Base-by-base conservation (phyloP, 2,329 filamentous ascomycete genomes). In the Alternaria conjuncta region DNA sequence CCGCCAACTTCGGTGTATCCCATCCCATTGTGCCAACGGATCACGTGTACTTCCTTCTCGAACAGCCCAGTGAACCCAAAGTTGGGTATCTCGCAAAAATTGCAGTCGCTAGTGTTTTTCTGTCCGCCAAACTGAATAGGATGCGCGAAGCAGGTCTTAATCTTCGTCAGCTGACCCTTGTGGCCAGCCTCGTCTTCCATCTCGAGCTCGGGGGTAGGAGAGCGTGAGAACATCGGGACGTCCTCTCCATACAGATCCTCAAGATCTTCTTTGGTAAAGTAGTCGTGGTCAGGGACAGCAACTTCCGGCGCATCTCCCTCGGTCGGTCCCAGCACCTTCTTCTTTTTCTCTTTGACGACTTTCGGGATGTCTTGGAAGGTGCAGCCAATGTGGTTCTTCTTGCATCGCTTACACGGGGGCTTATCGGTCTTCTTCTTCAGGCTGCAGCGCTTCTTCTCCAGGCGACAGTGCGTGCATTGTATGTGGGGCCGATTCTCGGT, bases 31-130 rank as follows among this genome's bases (percentile, higher is more conserved):
- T 74, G 47, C 64, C 78, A 79, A 15, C 75, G 66, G 5, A 81
- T 71, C 2, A 82, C 76, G 49, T 79, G 71, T 0, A 81, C 75
- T 30, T 75, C 65, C 18, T 67, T 66, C 55, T 75, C 71, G 2
- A 77, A 79, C 4, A 80, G 71, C 1, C 83, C 83, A 1, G 80
- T 58, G 9, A 85, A 73, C 2, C 80, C 78, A 49, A 83, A 84
- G 0, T 70, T 55, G 12, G 80, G 76, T 13, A 81, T 70, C 3
- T 76, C 64, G 63, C 83, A 85, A 73, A 81, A 85, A 61, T 80
- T 76, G 66, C 83, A 85, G 23, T 66, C 60, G 2, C 45, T 25
- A 5, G 63, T 53, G 11, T 70, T 60, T 1, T 45, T 11, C 4
- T 46, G 15, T 7, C 41, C 44, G 23, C 69, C 60, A 58, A 84